Conservation (phyloP, 176 grass and related monocot genomes). For the Rhynchospora breviuscula region DNA sequence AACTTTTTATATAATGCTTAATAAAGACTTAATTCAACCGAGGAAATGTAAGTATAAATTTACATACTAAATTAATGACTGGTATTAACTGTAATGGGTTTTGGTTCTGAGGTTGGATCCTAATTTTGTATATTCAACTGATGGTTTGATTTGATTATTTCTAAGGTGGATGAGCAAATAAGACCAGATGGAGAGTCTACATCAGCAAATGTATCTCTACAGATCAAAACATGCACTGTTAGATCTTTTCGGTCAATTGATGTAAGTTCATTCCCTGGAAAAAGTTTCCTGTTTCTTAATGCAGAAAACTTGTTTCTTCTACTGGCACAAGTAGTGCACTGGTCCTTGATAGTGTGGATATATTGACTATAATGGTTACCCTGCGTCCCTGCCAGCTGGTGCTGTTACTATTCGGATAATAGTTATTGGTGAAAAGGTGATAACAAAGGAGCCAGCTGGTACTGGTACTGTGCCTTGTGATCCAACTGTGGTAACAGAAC, state of each 20-base stretch:
- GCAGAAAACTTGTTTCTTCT: background rate
- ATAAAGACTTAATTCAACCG: background rate
- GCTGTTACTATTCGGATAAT: background rate
- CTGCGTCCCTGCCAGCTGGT: background rate
- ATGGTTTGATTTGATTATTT: slow-evolving; percentile 9
- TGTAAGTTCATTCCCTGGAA: slow-evolving; percentile 3
- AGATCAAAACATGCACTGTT: background rate
- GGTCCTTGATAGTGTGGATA: background rate
- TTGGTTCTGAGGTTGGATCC: background rate
- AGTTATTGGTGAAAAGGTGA: background rate
- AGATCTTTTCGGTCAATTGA: slow-evolving; percentile 20
- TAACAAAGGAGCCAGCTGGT: background rate
- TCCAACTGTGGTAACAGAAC: background rate
- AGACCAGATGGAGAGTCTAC: slow-evolving; percentile 20
- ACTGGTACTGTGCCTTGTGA: background rate
- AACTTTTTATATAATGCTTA: background rate
- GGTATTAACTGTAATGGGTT: background rate
- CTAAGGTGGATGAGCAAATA: slow-evolving; percentile 12
- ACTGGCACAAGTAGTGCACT: background rate
- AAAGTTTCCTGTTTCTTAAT: background rate
- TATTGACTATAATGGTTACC: background rate
- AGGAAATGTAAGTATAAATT: background rate
- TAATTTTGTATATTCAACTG: slow-evolving; percentile 2
- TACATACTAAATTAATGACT: no score
- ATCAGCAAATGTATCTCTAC: slow-evolving; percentile 23